Evolutionary conservation across 495 filamentous ascomycete species (phyloP), one percentile per base, ranked within the genome.

Genomic region (Lasiosphaeria hispida): DNA sequence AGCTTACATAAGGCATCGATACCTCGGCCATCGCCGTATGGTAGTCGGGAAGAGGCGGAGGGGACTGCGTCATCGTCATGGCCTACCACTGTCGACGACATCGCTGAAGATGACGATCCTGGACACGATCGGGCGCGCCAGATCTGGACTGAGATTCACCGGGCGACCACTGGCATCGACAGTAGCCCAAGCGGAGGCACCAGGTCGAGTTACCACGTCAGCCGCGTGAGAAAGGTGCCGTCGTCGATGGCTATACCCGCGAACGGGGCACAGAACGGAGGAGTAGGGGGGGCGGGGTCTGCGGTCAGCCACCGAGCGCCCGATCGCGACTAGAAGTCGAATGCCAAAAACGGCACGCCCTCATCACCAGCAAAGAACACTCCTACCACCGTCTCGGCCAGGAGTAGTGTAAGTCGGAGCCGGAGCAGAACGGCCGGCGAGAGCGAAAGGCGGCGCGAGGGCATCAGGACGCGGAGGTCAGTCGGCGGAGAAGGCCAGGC

Each of bases 141-240:
- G 53, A 78, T 80, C 30, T 78, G 77, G 77, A 71, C 66, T n/a
- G 68, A 75, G 43, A 73, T 80, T 65, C 73, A 68, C 14, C 56
- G 66, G 37, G 60, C 65, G 17, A 65, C 70, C 42, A 66, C 63
- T 10, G 41, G 62, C 39, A 50, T 60, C 63, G 42, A 14, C n/a
- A 15, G 42, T 10, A 23, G 37, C 41, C 23, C 23, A 30, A 5
- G 2, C 5, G 38, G 10, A 4, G 49, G 35, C 4, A 37, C 17
- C 5, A 55, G 67, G 48, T 60, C 64, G 42, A 60, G 49, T 10
- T 63, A 57, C 14, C 64, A 61, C 4, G 49, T 66, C 10, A 63
- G 45, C 40, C 61, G 62, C 6, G 48, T 61, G 14, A 62, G 57
- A 11, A 50, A 56, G 19, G 49, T 63, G 14, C 54, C 69, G 10